Evolutionary conservation across 2,329 filamentous ascomycete genomes (phyloP).

Genomic region (Metarhizium sp.): DNA sequence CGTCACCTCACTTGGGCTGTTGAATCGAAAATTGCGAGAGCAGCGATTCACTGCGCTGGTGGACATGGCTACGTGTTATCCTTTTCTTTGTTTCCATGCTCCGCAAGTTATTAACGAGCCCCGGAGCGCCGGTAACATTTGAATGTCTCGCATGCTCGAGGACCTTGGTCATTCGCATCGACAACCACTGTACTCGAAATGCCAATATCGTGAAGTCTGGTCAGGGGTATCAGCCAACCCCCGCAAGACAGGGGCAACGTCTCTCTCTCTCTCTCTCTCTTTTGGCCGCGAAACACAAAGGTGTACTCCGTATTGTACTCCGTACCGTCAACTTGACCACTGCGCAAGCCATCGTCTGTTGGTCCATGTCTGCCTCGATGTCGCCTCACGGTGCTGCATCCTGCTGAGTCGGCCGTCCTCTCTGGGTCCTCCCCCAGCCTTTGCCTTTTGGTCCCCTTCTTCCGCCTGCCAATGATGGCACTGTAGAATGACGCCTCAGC

Average conservation of each 20-base stretch:
- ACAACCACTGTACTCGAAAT: background rate
- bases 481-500: background rate
- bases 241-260: background rate
- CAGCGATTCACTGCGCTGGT: background rate
- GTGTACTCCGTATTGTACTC: background rate
- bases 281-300: background rate
- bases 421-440: slow-evolving; percentile 1
- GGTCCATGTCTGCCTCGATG: background rate
- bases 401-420: background rate
- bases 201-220: background rate
- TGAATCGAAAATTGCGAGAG: background rate
- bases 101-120: background rate
- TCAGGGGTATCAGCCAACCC: background rate
- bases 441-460: background rate
- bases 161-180: no score
- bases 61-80: background rate
- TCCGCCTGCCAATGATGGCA: background rate
- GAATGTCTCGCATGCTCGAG: background rate
- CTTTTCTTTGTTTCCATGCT: background rate
- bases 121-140: background rate
- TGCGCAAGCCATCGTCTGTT: background rate
- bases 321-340: background rate
- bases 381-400: background rate
- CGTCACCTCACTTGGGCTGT: background rate
- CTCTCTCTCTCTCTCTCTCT: background rate